These are phyloP conservation scores for Mycena indigotica DNA, from an alignment of 768 basidiomycete genomes.

Conservation along the genomic window DNA sequence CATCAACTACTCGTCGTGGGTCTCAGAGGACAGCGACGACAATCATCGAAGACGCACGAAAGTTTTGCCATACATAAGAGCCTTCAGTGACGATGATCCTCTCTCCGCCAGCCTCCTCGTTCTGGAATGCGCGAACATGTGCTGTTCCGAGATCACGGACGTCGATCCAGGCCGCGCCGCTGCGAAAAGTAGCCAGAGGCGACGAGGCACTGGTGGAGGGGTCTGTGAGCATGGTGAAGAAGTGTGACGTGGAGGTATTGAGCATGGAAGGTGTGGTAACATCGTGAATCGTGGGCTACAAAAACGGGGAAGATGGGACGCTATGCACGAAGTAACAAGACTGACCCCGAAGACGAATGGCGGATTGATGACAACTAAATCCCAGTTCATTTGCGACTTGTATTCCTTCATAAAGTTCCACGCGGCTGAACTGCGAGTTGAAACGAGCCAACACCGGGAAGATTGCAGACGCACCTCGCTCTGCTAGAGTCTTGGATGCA, in stretches of 20 bases:
- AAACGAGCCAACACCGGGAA: not conserved
- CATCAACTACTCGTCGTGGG: constrained; percentile 2
- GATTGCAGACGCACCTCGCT: constrained; percentile 41
- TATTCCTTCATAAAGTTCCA: constrained; percentile 44
- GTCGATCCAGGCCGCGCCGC: constrained; percentile 40
- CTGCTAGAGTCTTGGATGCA: constrained; percentile 62
- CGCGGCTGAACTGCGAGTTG: constrained; percentile 34
- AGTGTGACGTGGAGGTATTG: constrained; percentile 37
- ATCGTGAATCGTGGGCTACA: constrained; percentile 43
- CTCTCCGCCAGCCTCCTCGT: constrained; percentile 50
- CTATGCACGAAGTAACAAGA: not conserved
- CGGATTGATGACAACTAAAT: constrained; percentile 54
- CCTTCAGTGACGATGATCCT: constrained; percentile 50
- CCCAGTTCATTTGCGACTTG: constrained; percentile 48
- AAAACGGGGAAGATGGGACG: not conserved
- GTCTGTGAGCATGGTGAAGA: constrained; percentile 37
- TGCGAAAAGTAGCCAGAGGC: constrained; percentile 26
- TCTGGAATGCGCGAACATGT: constrained; percentile 53
- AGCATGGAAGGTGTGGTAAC: constrained; percentile 32
- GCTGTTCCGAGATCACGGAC: constrained; percentile 55
- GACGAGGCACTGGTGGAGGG: constrained; percentile 22
- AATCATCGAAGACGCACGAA: constrained; percentile 9
- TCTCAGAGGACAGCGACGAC: not conserved
- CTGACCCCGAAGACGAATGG: constrained; percentile 45
- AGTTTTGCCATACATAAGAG: constrained; percentile 20